Percentiles rank a stretch among this genome's conserved stretches.
Evolutionary conservation across 257 asterid genomes (phyloP).

Genomic region (Paraleonurus japonicus): DNA sequence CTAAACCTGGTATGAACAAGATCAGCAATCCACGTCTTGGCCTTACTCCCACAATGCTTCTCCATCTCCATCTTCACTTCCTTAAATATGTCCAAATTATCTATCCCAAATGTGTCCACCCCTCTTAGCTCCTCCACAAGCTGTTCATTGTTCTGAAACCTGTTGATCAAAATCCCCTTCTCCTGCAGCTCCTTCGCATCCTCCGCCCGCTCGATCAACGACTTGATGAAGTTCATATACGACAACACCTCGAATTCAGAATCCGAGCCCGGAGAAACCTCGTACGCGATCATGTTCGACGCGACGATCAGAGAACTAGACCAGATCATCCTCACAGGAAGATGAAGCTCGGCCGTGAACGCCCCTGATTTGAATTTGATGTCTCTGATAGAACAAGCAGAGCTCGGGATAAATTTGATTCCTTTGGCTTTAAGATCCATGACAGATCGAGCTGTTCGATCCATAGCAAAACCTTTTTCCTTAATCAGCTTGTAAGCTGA

Average conservation of each 20-base stretch:
- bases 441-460: background rate
- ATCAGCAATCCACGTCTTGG: slow-evolving; percentile 29
- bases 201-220: slow-evolving; percentile 4
- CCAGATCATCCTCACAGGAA: slow-evolving; percentile 3
- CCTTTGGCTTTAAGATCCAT: slow-evolving; percentile 24
- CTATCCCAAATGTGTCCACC: slow-evolving; percentile 19
- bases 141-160: slow-evolving; percentile 10
- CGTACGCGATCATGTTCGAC: slow-evolving; percentile 26
- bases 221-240: slow-evolving; percentile 8
- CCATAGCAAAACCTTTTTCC: background rate
- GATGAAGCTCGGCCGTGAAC: slow-evolving; percentile 8
- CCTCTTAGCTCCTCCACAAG: slow-evolving; percentile 3
- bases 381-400: background rate
- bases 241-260: slow-evolving; percentile 14
- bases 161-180: slow-evolving; percentile 17
- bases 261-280: background rate
- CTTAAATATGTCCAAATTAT: background rate
- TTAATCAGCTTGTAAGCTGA: background rate
- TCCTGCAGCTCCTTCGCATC: slow-evolving; percentile 28
- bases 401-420: background rate
- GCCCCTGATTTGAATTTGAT: slow-evolving; percentile 1
- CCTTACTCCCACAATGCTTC: slow-evolving; percentile 15
- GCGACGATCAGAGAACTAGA: background rate
- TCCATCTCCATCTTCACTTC: slow-evolving; percentile 22
- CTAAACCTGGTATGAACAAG: slow-evolving; percentile 9